Percentiles rank a stretch among this genome's conserved stretches.
Conservation (phyloP, 345 rosid genomes). For the Gossypium arboreum region DNA sequence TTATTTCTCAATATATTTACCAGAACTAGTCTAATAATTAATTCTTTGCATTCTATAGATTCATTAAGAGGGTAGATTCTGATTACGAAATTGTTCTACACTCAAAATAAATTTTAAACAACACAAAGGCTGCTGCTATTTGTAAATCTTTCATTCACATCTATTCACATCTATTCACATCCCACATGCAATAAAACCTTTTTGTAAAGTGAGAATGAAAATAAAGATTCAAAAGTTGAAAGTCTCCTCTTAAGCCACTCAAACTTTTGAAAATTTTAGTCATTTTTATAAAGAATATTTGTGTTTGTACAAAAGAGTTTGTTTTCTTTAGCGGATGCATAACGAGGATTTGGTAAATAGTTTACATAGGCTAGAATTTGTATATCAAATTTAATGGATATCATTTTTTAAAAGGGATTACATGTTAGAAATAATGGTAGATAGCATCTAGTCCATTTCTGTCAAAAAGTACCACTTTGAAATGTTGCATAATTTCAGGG, state of each 20-base stretch:
- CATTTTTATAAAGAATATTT: not conserved
- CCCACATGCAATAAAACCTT: too few relatives aligned
- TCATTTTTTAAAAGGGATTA: too few relatives aligned
- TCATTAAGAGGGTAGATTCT: too few relatives aligned
- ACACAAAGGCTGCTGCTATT: not conserved
- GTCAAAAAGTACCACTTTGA: not conserved
- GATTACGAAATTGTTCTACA: fast-evolving
- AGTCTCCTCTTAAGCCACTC: not conserved
- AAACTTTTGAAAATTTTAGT: not conserved
- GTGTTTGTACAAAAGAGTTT: not conserved
- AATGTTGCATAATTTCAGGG: not conserved
- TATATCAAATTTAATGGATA: too few relatives aligned
- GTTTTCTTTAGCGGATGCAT: too few relatives aligned
- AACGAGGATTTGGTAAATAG: too few relatives aligned
- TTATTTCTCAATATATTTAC: too few relatives aligned
- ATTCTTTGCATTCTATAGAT: fast-evolving
- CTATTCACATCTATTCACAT: not conserved
- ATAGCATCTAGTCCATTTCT: not conserved
- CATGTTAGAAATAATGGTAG: too few relatives aligned
- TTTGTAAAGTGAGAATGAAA: not conserved
- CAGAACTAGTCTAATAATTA: fast-evolving
- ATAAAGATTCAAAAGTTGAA: not conserved
- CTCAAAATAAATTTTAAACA: not conserved
- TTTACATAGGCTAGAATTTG: too few relatives aligned
- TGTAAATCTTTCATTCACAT: not conserved